Evolutionary conservation across 768 basidiomycete species (phyloP).

Genomic region (Piloderma croceum): DNA sequence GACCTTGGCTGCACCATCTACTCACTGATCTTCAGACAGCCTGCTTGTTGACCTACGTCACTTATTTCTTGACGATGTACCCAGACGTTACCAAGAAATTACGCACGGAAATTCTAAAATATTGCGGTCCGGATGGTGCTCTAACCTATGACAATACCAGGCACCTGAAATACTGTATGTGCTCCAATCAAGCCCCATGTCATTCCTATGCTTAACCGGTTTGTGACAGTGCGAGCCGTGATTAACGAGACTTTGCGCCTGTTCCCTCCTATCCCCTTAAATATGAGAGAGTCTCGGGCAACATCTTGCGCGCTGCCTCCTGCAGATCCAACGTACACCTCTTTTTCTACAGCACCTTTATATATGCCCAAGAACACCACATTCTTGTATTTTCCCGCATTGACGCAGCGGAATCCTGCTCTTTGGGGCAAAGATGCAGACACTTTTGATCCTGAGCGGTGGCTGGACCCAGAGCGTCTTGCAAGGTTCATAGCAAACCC

Average conservation of each 20-base stretch:
- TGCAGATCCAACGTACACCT: conserved; percentile 43
- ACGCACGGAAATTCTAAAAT: conserved; percentile 54
- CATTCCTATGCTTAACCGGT: conserved; percentile 12
- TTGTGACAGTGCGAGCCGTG: conserved; percentile 57
- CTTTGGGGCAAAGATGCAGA: conserved; percentile 76
- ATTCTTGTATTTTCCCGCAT: conserved; percentile 54
- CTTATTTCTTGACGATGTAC: conserved; percentile 64
- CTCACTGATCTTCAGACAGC: conserved; percentile 55
- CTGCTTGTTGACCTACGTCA: conserved; percentile 59
- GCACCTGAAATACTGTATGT: conserved; percentile 61
- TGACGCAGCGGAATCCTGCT: conserved; percentile 60
- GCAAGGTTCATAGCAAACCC: conserved; percentile 51
- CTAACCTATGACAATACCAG: conserved; percentile 56
- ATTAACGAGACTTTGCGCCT: conserved; percentile 38
- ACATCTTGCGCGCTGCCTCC: conserved; percentile 46
- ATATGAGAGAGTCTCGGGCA: conserved; percentile 48
- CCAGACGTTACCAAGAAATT: conserved; percentile 50
- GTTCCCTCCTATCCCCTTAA: conserved; percentile 6
- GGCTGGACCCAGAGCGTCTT: conserved; percentile 57
- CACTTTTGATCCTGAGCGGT: conserved; percentile 74
- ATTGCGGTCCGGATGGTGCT: conserved; percentile 41
- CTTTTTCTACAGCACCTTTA: conserved; percentile 33
- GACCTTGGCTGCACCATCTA: conserved; percentile 1
- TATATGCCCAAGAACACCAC: conserved; percentile 56
- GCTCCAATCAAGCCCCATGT: conserved; percentile 2